Evolutionary conservation across 2,329 filamentous ascomycete species (phyloP), one percentile per base, ranked within the genome.

Genomic region (Ilyonectria sp.): DNA sequence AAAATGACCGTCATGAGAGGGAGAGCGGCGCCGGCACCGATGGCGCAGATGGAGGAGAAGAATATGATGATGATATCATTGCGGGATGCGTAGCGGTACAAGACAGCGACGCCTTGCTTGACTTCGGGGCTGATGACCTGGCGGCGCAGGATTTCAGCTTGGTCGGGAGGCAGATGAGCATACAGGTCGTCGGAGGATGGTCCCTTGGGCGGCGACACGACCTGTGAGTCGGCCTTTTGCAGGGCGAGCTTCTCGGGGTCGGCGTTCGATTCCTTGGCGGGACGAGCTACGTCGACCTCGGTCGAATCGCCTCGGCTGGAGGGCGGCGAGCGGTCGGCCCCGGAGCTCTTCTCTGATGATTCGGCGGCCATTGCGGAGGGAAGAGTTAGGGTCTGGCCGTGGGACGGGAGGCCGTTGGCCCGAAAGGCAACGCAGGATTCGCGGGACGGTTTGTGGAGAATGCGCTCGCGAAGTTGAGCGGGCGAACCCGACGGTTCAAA

Each of bases 1-100:
- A 97, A 97, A 37, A 97, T 83, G 65, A 94, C 87, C 0, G 93
- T 95, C 90, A 96, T 95, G 26, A 94, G 82, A 6, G 94, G 94
- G 68, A 95, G 80, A 8, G 92, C 91, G 62, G 93, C 93, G 67
- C 94, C 93, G 19, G 90, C 91, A 37, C 86, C 90, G 71, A 95
- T 92, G 70, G 92, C 87, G 64, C 88, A 89, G 60, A 95, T 74
- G 31, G 84, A 77, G 57, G 91, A 88, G 61, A 93, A 79, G 44
- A 80, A 74, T 46, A 94, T 86, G 76, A 94, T 89, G 68, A 90
- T 70, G 17, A 91, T 75, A 75, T 95, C 93, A 70, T 85, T 86
- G 55, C 81, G 85, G 1, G 90, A 91, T 4, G 92, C 88, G 82
- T 94, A 95, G 69, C 92, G 89, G 78, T 89, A 94, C 21, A 94